These are phyloP conservation scores for Pholiota adiposa DNA, from an alignment of 1,284 basidiomycete genomes.

Conservation along the genomic window DNA sequence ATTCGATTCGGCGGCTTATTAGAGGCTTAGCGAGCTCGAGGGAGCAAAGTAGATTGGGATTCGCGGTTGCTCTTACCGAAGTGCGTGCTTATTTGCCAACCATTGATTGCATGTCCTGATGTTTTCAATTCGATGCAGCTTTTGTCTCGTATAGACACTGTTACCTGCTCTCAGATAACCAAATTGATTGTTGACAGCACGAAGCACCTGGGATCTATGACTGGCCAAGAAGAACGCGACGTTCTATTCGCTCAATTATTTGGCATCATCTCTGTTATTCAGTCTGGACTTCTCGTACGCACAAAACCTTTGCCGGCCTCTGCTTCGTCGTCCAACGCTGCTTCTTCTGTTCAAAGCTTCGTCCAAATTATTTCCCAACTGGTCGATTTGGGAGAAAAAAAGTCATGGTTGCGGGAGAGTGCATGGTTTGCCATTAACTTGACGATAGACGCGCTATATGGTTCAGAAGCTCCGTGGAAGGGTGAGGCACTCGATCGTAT, in stretches of 20 bases:
- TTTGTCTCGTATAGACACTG: slow-evolving; percentile 77
- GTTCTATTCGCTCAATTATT: slow-evolving; percentile 92
- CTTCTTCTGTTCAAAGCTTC: slow-evolving; percentile 67
- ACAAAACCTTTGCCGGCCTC: slow-evolving; percentile 55
- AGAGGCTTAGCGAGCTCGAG: slow-evolving; percentile 90
- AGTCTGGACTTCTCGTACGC: slow-evolving; percentile 80
- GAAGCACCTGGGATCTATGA: slow-evolving; percentile 73
- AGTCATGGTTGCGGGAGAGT: slow-evolving; percentile 92
- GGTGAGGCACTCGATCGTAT: slow-evolving; percentile 61
- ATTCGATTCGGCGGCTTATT: slow-evolving; percentile 84
- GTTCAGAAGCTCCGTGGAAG: slow-evolving; percentile 73
- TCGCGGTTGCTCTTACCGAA: slow-evolving; percentile 95
- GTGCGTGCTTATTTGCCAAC: slow-evolving; percentile 51
- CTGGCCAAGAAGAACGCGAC: slow-evolving; percentile 92
- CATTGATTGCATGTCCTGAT: not conserved
- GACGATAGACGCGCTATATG: slow-evolving; percentile 62
- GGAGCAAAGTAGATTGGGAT: slow-evolving; percentile 92
- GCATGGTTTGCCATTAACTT: slow-evolving; percentile 85
- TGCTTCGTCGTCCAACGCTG: slow-evolving; percentile 52
- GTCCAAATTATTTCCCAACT: slow-evolving; percentile 69
- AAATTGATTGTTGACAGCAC: slow-evolving; percentile 73
- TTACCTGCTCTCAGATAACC: slow-evolving; percentile 80
- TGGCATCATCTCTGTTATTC: slow-evolving; percentile 82
- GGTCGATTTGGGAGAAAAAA: slow-evolving; percentile 76
- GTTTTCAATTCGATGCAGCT: slow-evolving; percentile 62